These are phyloP conservation scores for Cutaneotrichosporon sp. DNA, from an alignment of 1,284 basidiomycete species.

Conservation along the genomic window DNA sequence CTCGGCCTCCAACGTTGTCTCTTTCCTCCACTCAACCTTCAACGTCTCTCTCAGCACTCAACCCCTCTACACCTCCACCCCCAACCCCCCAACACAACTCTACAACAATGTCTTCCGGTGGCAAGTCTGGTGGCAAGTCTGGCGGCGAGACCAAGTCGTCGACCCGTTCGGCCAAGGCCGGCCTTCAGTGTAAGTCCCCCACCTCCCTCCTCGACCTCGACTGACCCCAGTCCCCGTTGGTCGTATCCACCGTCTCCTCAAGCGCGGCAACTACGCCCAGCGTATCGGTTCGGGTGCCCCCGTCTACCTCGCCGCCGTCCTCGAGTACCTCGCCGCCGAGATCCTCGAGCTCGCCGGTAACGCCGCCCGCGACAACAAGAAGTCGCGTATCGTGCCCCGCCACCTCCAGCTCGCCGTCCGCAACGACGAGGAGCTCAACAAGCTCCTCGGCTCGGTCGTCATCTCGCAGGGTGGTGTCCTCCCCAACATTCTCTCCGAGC, in stretches of 20 bases:
- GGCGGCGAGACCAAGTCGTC: conserved; percentile 58
- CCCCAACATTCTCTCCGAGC: conserved; percentile 67
- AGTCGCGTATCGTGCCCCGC: conserved; percentile 88
- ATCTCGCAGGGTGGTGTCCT: conserved; percentile 92
- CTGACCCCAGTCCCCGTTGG: conserved; percentile 69
- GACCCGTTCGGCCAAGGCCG: conserved; percentile 80
- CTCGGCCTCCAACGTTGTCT: neutral
- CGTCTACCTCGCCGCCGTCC: conserved; percentile 78
- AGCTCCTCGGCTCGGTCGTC: conserved; percentile 70
- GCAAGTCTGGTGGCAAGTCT: conserved; percentile 58
- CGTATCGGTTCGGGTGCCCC: conserved; percentile 57
- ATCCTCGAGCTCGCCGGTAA: conserved; percentile 86
- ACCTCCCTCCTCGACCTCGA: conserved; percentile 30
- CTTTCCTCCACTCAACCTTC: neutral
- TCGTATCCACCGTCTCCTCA: conserved; percentile 83
- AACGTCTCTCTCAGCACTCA: conserved; percentile 4
- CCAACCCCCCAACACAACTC: conserved; percentile 17
- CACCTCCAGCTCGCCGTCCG: conserved; percentile 88
- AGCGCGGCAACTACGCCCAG: conserved; percentile 84
- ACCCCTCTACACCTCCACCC: conserved; percentile 4
- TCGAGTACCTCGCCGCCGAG: conserved; percentile 73
- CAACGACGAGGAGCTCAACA: conserved; percentile 72
- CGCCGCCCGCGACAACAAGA: conserved; percentile 61
- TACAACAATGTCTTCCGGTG: conserved; percentile 60
- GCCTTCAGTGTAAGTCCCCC: conserved; percentile 62